Evolutionary conservation across 2,329 filamentous ascomycete genomes (phyloP), one percentile per base, ranked within the genome.

Genomic region (Colletotrichum incanum): DNA sequence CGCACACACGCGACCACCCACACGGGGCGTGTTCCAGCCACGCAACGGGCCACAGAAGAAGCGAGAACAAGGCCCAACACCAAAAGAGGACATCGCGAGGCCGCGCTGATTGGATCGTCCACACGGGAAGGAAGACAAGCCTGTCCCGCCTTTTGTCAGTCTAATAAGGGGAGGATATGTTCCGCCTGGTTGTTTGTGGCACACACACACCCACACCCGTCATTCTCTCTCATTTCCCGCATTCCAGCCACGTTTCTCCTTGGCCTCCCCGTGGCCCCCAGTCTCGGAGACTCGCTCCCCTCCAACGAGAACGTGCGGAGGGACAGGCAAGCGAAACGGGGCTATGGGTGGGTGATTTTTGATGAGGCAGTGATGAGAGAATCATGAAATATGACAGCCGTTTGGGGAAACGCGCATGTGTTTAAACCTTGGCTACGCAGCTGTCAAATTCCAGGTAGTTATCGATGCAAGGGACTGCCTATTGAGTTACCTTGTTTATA

Each of bases 11-110:
- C 28, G 26, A 34, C 28, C 47, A 50, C 31, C 18, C 31, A 34
- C 28, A 63, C 58, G 39, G 59, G 59, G 28, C 18, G 49, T 12
- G 56, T 56, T 58, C 63, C 69, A 71, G 69, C 69, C 65, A 71
- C 68, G 41, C 63, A 26, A n/a, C 31, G 18, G 0, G n/a, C 34
- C 34, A 37, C 7, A n/a, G 28, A 9, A 47, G 47, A 39, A 31
- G 52, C 45, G 5, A 41, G 18, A 43, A 23, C n/a, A 16, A n/a
- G 26, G 9, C 14, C 4, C 54, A 47, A 41, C 34, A 26, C 34
- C 12, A 7, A 23, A 9, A 43, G n/a, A n/a, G 20, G 11, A 23
- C 7, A 23, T 49, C 11, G 2, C n/a, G 34, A 52, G 49, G 50
- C 8, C 14, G 26, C n/a, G 55, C 34, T 52, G 68, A 67, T 67